A percentile compares a stretch with the other conserved stretches of the same genome.
Evolutionary conservation across 2,329 filamentous ascomycete genomes (phyloP).

Genomic region (Penicillium sp.): DNA sequence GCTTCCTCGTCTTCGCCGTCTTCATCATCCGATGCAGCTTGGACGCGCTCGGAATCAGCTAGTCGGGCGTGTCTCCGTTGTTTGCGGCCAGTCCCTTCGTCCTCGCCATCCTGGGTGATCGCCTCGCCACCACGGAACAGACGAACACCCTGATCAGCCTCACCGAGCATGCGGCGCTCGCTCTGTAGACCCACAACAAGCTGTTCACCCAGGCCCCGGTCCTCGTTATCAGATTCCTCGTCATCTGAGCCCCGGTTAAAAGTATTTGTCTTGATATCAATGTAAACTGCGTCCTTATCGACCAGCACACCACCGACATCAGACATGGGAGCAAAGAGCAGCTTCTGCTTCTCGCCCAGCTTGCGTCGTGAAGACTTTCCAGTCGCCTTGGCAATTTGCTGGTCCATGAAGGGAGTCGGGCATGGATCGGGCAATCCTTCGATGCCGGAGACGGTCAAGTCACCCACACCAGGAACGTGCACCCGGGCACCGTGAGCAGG

Average conservation of each 20-base stretch:
- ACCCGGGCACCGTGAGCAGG: conserved; percentile 80
- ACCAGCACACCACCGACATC: conserved; percentile 95
- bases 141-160: conserved; percentile 78
- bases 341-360: conserved; percentile 94
- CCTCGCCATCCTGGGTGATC: conserved; percentile 57
- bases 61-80: conserved; percentile 53
- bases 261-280: conserved; percentile 67
- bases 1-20: conserved; percentile 54
- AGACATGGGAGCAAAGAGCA: conserved; percentile 95
- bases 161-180: conserved; percentile 76
- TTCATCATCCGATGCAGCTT: conserved; percentile 59
- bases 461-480: conserved; percentile 89
- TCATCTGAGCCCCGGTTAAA: conserved; percentile 67
- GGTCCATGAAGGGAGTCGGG: conserved; percentile 87
- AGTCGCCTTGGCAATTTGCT: conserved; percentile 77
- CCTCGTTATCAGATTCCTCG: conserved; percentile 63
- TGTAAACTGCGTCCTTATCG: conserved; percentile 96
- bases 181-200: conserved; percentile 87
- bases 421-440: conserved; percentile 92
- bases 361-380: conserved; percentile 79
- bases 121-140: conserved; percentile 78
- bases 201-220: conserved; percentile 91
- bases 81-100: conserved; percentile 59
- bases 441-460: conserved; percentile 78
- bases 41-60: conserved; percentile 51